These are phyloP conservation scores for Trifolium dubium DNA, from an alignment of 306 rosid species.

Conservation along the genomic window DNA sequence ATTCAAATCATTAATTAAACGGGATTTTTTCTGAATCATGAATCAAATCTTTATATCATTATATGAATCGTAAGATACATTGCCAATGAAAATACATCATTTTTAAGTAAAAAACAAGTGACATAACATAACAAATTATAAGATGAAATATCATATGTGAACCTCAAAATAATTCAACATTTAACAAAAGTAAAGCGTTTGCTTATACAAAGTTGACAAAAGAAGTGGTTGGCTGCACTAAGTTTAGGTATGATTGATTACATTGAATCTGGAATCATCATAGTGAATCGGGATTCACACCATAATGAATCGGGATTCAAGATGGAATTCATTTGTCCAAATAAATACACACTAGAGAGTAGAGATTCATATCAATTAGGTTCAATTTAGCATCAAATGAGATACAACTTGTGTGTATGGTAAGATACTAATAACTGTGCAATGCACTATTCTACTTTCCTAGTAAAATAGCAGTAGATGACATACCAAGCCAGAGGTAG, in stretches of 20 bases:
- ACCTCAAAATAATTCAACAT: too few relatives aligned
- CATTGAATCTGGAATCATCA: not conserved
- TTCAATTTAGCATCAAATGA: not conserved
- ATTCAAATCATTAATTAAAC: not conserved
- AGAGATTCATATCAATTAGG: not conserved
- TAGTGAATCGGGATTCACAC: not conserved
- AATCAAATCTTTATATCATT: too few relatives aligned
- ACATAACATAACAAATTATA: too few relatives aligned
- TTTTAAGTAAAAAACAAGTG: too few relatives aligned
- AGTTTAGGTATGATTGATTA: not conserved
- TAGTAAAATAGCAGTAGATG: conserved; percentile 28
- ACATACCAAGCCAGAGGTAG: conserved; percentile 81
- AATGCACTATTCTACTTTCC: conserved; percentile 7
- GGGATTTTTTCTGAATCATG: too few relatives aligned
- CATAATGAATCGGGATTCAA: not conserved
- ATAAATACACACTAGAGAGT: not conserved
- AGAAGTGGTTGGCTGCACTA: not conserved
- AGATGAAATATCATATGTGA: too few relatives aligned
- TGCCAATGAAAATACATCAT: too few relatives aligned
- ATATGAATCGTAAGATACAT: too few relatives aligned
- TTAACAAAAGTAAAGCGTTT: not conserved
- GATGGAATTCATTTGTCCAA: not conserved
- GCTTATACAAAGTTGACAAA: not conserved
- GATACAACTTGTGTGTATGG: not conserved
- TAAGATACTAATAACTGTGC: not conserved